Conservation (phyloP, 2,329 filamentous ascomycete species). For the Tothia fuscella region DNA sequence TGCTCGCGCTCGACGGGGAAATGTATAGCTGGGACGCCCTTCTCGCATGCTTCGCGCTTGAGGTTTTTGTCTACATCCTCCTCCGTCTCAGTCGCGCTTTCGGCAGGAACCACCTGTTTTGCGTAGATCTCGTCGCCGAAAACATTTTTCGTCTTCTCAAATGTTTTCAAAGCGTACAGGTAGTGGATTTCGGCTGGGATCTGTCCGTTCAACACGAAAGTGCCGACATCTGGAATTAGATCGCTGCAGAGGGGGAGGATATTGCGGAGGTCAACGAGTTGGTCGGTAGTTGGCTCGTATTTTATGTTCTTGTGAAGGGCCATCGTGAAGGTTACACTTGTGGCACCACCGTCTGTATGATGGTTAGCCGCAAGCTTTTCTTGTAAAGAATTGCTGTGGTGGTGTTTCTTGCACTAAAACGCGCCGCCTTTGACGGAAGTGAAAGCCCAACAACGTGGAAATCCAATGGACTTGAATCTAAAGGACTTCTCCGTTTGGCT, state of each 20-base stretch:
- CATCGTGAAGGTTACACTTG: conserved; percentile 7
- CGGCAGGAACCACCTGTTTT: conserved; percentile 4
- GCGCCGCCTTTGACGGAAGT: too few relatives aligned
- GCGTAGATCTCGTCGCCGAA: conserved; percentile 8
- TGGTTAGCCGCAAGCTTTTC: too few relatives aligned
- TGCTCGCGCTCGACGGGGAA: too few relatives aligned
- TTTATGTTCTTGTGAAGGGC: background rate
- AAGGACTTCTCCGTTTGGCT: too few relatives aligned
- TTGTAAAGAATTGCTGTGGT: too few relatives aligned
- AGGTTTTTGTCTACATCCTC: conserved; percentile 8
- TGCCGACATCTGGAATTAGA: conserved; percentile 10
- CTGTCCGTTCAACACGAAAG: background rate
- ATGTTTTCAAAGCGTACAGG: conserved; percentile 2
- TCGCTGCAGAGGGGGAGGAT: conserved; percentile 6
- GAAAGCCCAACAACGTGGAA: too few relatives aligned
- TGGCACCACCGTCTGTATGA: too few relatives aligned
- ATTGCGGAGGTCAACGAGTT: conserved; percentile 7
- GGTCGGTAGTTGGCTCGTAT: conserved; percentile 6
- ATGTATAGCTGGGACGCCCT: conserved; percentile 6
- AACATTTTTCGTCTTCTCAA: conserved; percentile 5
- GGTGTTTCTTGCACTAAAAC: too few relatives aligned
- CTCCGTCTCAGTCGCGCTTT: background rate
- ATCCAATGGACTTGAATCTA: too few relatives aligned
- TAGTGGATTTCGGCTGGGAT: conserved; percentile 6
- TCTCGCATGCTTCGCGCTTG: background rate